Percentiles rank a stretch among this genome's conserved stretches.
phyloP scores from a whole-genome alignment of 2,329 filamentous ascomycete genomes.

The Ophiocordyceps robertsii region DNA sequence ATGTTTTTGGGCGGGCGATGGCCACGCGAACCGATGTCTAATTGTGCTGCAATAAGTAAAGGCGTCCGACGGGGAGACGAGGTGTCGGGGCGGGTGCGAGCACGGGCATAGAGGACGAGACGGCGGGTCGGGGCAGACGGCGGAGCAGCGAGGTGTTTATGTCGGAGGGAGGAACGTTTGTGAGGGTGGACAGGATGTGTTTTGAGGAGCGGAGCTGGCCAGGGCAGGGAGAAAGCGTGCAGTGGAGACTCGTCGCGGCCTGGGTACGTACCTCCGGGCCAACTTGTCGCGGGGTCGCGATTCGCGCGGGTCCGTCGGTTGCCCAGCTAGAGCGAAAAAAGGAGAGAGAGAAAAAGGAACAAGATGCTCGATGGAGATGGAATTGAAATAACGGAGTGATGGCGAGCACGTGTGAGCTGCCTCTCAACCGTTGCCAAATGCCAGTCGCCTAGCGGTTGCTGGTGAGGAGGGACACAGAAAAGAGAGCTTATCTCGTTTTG shows the following conservation, averaged over 20 bases:
- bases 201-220: slow-evolving; percentile 21
- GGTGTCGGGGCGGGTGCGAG: neutral
- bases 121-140: slow-evolving; percentile 5
- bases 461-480: neutral
- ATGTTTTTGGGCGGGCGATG: slow-evolving; percentile 18
- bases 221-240: slow-evolving; percentile 14
- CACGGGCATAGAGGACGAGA: neutral
- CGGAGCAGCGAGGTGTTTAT: slow-evolving; percentile 20
- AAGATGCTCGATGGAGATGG: neutral
- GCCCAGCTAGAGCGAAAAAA: slow-evolving; percentile 1
- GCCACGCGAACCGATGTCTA: slow-evolving; percentile 11
- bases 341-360: neutral
- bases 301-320: slow-evolving; percentile 5
- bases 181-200: slow-evolving; percentile 22
- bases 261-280: slow-evolving; percentile 6
- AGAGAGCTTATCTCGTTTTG: neutral
- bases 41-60: slow-evolving; percentile 11
- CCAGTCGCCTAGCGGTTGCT: neutral
- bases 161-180: slow-evolving; percentile 13
- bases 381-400: neutral
- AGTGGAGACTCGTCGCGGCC: slow-evolving; percentile 7
- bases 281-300: slow-evolving; percentile 1
- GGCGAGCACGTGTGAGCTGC: neutral
- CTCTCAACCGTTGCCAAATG: neutral
- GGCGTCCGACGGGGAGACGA: neutral